Percentiles rank a stretch among this genome's conserved stretches.
phyloP scores from a whole-genome alignment of 805 yeast genomes.

The Yarrowia bubula region DNA sequence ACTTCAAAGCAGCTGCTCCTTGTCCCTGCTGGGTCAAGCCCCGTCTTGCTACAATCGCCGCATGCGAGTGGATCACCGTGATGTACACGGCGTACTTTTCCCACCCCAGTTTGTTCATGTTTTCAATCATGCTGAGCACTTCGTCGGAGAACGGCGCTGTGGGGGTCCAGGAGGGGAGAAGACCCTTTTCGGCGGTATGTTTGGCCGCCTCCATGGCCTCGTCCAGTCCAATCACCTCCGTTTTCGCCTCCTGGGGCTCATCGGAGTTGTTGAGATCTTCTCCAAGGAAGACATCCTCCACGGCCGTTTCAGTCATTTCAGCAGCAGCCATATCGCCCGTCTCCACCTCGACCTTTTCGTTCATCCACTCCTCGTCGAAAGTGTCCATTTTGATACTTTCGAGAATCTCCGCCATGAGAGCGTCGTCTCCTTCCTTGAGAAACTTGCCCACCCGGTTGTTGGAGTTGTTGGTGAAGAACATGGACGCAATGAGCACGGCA shows the following conservation, averaged over 20 bases:
- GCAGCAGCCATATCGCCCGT: background rate
- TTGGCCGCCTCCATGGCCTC: slow-evolving; percentile 6
- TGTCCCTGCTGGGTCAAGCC: slow-evolving; percentile 34
- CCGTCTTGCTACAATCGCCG: slow-evolving; percentile 72
- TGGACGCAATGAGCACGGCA: slow-evolving; percentile 20
- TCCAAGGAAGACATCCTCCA: background rate
- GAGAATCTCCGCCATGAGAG: slow-evolving; percentile 11
- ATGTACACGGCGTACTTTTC: slow-evolving; percentile 70
- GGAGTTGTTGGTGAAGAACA: slow-evolving; percentile 9
- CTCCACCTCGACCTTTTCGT: background rate
- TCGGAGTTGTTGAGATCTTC: slow-evolving; percentile 4
- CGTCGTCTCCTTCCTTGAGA: slow-evolving; percentile 13
- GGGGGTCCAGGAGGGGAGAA: slow-evolving; percentile 11
- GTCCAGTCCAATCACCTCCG: background rate
- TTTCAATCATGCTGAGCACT: slow-evolving; percentile 46
- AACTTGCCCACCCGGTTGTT: slow-evolving; percentile 6
- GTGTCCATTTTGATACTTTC: slow-evolving; percentile 13
- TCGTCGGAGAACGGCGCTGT: slow-evolving; percentile 39
- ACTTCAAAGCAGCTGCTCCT: slow-evolving; percentile 7
- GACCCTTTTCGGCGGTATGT: background rate
- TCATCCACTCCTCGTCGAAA: slow-evolving; percentile 15
- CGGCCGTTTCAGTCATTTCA: background rate
- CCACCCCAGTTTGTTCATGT: slow-evolving; percentile 69
- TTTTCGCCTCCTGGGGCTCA: background rate
- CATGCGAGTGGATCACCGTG: slow-evolving; percentile 78